These are phyloP conservation scores for Wallacemonas sp. DNA, from an alignment of 208 protist genomes.

Conservation along the genomic window DNA sequence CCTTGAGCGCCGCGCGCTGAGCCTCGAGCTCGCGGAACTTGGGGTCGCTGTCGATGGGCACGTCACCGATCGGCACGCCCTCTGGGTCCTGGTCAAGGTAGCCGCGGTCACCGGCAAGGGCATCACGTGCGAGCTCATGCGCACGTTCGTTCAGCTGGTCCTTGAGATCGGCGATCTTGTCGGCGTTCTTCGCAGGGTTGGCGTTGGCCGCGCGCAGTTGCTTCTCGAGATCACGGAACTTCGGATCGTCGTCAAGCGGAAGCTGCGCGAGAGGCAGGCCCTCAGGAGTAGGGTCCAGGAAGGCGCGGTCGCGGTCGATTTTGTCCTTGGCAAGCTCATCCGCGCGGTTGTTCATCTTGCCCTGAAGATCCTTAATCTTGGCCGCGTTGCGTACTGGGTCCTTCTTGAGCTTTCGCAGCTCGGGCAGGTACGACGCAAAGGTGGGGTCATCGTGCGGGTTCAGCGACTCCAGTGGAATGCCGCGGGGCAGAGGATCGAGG, in stretches of 20 bases:
- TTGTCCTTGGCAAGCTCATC: conserved; percentile 49
- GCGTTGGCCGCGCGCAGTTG: conserved; percentile 50
- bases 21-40: conserved; percentile 58
- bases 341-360: conserved; percentile 43
- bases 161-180: conserved; percentile 49
- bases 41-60: conserved; percentile 52
- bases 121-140: conserved; percentile 55
- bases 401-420: conserved; percentile 62
- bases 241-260: conserved; percentile 55
- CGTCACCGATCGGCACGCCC: conserved; percentile 56
- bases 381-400: conserved; percentile 40
- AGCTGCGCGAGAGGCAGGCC: conserved; percentile 64
- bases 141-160: conserved; percentile 58
- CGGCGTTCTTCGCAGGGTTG: conserved; percentile 45
- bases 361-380: conserved; percentile 46
- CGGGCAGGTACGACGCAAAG: conserved; percentile 50
- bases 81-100: conserved; percentile 78
- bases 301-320: conserved; percentile 54
- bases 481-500: conserved; percentile 51
- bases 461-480: conserved; percentile 56
- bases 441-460: conserved; percentile 55
- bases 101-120: conserved; percentile 57
- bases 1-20: conserved; percentile 64
- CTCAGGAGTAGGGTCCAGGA: conserved; percentile 62
- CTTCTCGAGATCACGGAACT: conserved; percentile 63